A percentile compares a stretch with the other conserved stretches of the same genome.
phyloP scores from a whole-genome alignment of 1,284 basidiomycete genomes.

The Ceratobasidium sp. region DNA sequence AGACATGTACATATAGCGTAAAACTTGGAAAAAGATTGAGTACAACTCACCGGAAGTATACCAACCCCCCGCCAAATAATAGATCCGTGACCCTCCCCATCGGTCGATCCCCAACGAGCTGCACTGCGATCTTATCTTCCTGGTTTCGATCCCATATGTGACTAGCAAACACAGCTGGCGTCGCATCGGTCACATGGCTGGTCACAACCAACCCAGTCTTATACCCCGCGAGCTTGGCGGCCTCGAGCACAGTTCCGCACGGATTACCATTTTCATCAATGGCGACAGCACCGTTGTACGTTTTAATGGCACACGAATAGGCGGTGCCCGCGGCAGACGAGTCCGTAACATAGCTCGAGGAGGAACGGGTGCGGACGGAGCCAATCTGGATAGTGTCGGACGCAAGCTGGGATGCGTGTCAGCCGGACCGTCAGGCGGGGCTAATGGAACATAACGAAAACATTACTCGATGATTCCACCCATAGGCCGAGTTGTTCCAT shows the following conservation, averaged over 20 bases:
- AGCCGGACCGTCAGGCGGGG: neutral
- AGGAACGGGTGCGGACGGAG: constrained; percentile 54
- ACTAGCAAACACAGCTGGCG: constrained; percentile 53
- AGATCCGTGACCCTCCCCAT: constrained; percentile 54
- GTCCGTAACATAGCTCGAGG: constrained; percentile 56
- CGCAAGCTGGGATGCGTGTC: constrained; percentile 48
- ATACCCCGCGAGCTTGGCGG: constrained; percentile 54
- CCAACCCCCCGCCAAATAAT: constrained; percentile 54
- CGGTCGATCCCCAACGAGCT: constrained; percentile 54
- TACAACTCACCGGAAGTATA: constrained; percentile 52
- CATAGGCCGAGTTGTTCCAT: constrained; percentile 44
- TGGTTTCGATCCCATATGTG: constrained; percentile 55
- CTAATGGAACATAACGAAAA: neutral
- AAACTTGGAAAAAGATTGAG: too few species aligned
- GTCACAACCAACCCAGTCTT: constrained; percentile 55
- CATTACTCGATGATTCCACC: constrained; percentile 47
- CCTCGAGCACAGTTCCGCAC: constrained; percentile 56
- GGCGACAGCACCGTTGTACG: constrained; percentile 55
- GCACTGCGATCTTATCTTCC: constrained; percentile 55
- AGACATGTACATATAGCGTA: neutral
- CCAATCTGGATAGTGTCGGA: constrained; percentile 55
- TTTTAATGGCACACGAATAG: constrained; percentile 55
- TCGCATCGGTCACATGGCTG: constrained; percentile 56
- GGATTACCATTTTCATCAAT: constrained; percentile 55
- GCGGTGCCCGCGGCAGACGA: constrained; percentile 56